Conservation (phyloP, 1,284 basidiomycete genomes). For the Heimioporus retisporus region DNA sequence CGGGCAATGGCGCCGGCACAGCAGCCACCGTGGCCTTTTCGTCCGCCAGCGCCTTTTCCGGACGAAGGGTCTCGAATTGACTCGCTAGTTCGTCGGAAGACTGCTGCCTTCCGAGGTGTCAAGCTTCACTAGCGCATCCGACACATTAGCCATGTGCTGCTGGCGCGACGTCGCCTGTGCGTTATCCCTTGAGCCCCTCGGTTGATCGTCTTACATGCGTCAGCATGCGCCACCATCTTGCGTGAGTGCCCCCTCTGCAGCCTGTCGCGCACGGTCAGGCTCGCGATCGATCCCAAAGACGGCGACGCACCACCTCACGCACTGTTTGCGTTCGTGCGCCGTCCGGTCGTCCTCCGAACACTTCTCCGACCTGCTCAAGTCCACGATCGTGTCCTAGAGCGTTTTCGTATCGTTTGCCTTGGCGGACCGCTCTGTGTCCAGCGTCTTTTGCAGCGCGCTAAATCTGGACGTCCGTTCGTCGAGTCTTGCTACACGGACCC, state of each 20-base stretch:
- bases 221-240: slow-evolving; percentile 87
- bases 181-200: slow-evolving; percentile 67
- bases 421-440: slow-evolving; percentile 71
- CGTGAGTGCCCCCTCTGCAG: slow-evolving; percentile 86
- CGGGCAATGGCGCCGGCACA: slow-evolving; percentile 39
- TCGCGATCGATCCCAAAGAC: slow-evolving; percentile 55
- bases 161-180: slow-evolving; percentile 55
- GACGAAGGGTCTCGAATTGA: slow-evolving; percentile 53
- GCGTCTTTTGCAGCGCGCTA: slow-evolving; percentile 68
- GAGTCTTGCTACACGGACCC: slow-evolving; percentile 65
- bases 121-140: too few species aligned
- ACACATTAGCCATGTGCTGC: too few species aligned
- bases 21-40: slow-evolving; percentile 46
- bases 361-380: slow-evolving; percentile 77
- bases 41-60: slow-evolving; percentile 54
- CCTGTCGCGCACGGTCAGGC: slow-evolving; percentile 47
- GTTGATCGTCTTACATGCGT: slow-evolving; percentile 80
- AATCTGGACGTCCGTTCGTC: slow-evolving; percentile 60
- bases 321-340: slow-evolving; percentile 72
- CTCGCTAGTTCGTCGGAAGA: slow-evolving; percentile 42
- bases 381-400: slow-evolving; percentile 81
- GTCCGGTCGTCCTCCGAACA: slow-evolving; percentile 70
- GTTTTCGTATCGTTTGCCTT: slow-evolving; percentile 77
- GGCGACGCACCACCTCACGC: slow-evolving; percentile 73
- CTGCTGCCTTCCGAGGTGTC: slow-evolving; percentile 58